Evolutionary conservation across 78 protist species (phyloP).

Genomic region (Polysphondylium violaceum): DNA sequence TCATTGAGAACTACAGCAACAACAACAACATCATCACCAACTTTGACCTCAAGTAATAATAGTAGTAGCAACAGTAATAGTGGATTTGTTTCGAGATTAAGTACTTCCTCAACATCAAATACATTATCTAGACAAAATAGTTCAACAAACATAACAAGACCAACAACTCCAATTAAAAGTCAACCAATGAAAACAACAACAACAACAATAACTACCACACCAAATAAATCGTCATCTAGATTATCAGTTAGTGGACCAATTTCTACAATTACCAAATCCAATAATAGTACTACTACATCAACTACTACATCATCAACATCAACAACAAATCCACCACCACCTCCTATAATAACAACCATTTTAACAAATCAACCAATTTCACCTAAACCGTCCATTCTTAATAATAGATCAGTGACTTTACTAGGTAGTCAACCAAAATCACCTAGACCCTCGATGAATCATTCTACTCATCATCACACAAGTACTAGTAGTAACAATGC

Average conservation of each 20-base stretch:
- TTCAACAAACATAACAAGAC: background rate
- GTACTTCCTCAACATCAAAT: constrained; percentile 9
- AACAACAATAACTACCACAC: background rate
- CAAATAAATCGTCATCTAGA: background rate
- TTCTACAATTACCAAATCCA: background rate
- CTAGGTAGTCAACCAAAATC: too few relatives aligned
- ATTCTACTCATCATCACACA: too few relatives aligned
- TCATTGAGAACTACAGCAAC: too few relatives aligned
- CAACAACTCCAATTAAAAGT: background rate
- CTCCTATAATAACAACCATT: too few relatives aligned
- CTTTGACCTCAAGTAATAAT: background rate
- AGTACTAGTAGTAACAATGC: background rate
- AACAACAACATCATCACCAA: constrained; percentile 9
- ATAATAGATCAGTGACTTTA: too few relatives aligned
- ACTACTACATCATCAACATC: background rate
- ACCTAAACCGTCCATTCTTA: too few relatives aligned
- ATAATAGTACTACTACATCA: background rate
- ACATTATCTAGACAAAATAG: background rate
- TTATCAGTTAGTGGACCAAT: background rate
- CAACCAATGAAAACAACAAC: background rate
- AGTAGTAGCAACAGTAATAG: background rate
- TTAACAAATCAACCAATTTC: too few relatives aligned
- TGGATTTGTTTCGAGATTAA: too few relatives aligned
- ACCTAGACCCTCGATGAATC: too few relatives aligned
- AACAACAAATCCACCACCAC: background rate